Evolutionary conservation across 2,329 filamentous ascomycete genomes (phyloP), one percentile per base, ranked within the genome.

Genomic region (Amesomyces nigricolor): DNA sequence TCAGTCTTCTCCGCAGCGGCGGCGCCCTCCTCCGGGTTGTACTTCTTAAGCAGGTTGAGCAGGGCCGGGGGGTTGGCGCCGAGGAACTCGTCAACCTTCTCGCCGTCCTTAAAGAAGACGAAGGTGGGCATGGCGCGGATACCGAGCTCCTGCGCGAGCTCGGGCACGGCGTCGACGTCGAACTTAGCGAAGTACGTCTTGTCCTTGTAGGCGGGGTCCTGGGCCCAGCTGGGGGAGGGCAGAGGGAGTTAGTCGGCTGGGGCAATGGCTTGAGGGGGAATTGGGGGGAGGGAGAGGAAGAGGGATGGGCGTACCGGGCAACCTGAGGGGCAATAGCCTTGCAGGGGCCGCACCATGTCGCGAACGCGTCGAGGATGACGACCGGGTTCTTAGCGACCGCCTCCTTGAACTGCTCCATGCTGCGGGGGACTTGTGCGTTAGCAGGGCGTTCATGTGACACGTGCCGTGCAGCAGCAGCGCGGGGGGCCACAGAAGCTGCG

Each of bases 111-210:
- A 82, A 91, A 96, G 67, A 95, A 72, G 54, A 88, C 67, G 76
- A 97, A 96, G 29, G 90, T 95, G 54, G 92, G 91, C 91, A 97
- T 96, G 70, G 91, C 91, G 65, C 88, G 84, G 71, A 97, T 82
- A 61, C 82, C 83, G 61, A 94, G 83, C 69, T 94, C 83, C 66
- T 86, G 79, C 32, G 88, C 84, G 48, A 96, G 80, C 1, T 88
- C 84, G 63, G 85, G 77, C 40, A 92, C 76, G 62, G 90, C 78
- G 72, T 96, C 91, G 65, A 96, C 91, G 72, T 97, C 91, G 69
- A 96, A 78, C 81, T 96, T 94, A 80, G 84, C 84, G 75, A 96
- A 96, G 72, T 82, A 78, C 63, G 87, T 79, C 63, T 63, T 63
- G 51, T 76, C 70, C 62, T 80, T 72, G 75, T 81, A 82, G 56